Base-by-base conservation (phyloP, 164 flowering plant genomes). In the Santalum album region DNA sequence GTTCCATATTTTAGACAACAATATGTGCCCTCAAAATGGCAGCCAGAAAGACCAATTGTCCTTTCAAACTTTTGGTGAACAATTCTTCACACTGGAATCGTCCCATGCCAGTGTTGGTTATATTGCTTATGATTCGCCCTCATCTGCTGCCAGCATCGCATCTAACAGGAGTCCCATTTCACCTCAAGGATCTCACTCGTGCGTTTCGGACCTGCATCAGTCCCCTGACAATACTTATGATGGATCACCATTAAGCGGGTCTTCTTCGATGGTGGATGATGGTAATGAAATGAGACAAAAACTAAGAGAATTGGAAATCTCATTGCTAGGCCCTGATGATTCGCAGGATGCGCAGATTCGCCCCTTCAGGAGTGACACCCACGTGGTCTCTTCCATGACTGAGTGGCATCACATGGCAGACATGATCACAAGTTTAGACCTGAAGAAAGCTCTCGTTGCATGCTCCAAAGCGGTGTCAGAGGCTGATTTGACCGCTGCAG, bases 231-330 rank as follows among this genome's bases (percentile, higher is more conserved):
- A 69, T 55, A 25, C 56, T 3, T 73, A 70, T 60, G n/a, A n/a
- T 29, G 86, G 79, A 48, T 78, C 86, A 10, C 80, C 82, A 27
- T 14, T 63, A 16, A 80, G 85, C 55, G 78, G 77, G 7, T 69
- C 68, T 48, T 69, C 68, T 51, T 80, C 83, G 6, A 49, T 49
- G 1, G 70, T 62, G 45, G 76, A 65, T 40, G 76, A 75, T 45
- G 66, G 61, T 55, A 58, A 50, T 49, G 66, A 61, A 15, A 14
- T 68, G 23, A 62, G 27, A 65, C 67, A 68, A 26, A 72, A 56
- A n/a, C 58, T 79, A 36, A 63, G 60, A 47, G 78, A 70, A 40
- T 7, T 77, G 60, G 75, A 71, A 38, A 53, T 40, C 17, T 59
- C 69, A 11, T 45, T 79, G 29, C 44, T 76, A 26, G 77, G 74